These are phyloP conservation scores for Metarhizium brunneum DNA, from an alignment of 2,329 filamentous ascomycete genomes.

Conservation along the genomic window DNA sequence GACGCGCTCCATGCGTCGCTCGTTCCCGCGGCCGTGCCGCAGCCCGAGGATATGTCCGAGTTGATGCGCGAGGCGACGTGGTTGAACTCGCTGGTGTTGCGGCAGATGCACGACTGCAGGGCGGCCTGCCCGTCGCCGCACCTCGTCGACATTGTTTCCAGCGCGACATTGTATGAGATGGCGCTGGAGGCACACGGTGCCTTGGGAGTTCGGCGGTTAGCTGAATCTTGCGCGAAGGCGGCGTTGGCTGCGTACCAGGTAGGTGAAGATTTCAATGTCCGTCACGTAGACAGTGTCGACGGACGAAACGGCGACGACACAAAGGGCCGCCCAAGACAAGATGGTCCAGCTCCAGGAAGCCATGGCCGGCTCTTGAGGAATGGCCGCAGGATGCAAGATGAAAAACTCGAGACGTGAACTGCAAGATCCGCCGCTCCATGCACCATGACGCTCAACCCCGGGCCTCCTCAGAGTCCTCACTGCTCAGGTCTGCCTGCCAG, in stretches of 20 bases:
- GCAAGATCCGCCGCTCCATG: too few relatives aligned
- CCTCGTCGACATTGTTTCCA: constrained; percentile 27
- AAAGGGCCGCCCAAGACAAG: neutral
- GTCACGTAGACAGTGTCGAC: constrained; percentile 32
- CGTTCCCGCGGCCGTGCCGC: constrained; percentile 32
- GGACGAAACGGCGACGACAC: constrained; percentile 3
- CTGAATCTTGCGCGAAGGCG: too few relatives aligned
- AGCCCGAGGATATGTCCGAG: constrained; percentile 29
- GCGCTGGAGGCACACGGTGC: constrained; percentile 41
- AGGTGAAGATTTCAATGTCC: constrained; percentile 31
- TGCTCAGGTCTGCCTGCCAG: neutral
- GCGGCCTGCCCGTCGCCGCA: constrained; percentile 34
- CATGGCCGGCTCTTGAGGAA: neutral
- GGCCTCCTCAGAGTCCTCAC: too few relatives aligned
- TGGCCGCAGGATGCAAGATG: too few relatives aligned
- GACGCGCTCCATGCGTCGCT: constrained; percentile 39
- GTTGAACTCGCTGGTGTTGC: constrained; percentile 31
- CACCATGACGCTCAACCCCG: too few relatives aligned
- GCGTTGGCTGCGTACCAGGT: constrained; percentile 21
- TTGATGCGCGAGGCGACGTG: constrained; percentile 30
- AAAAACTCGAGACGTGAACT: too few relatives aligned
- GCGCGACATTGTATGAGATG: constrained; percentile 32
- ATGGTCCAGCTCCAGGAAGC: neutral
- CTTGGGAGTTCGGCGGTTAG: constrained; percentile 21
- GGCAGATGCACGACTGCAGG: constrained; percentile 44